Evolutionary conservation across 257 asterid genomes (phyloP).

Genomic region (Solanum clarkiae): DNA sequence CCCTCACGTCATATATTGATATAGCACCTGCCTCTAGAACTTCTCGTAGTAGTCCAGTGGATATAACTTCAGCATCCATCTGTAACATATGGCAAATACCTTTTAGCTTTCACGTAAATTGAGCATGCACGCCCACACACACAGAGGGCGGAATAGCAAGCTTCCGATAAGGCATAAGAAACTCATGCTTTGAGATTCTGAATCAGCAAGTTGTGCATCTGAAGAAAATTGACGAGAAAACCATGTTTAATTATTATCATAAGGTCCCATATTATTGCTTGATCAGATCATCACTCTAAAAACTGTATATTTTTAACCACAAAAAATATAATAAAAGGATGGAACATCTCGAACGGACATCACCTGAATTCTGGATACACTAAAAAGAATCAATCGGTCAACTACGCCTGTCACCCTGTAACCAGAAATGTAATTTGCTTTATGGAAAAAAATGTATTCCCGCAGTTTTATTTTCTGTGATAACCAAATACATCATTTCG

Average conservation of each 20-base stretch:
- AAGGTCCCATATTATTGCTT: background rate
- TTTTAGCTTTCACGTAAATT: background rate
- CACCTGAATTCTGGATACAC: background rate
- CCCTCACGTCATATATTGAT: slow-evolving; percentile 50
- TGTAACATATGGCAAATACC: slow-evolving; percentile 10
- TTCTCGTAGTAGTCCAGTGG: slow-evolving; percentile 71
- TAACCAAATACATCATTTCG: too few relatives aligned
- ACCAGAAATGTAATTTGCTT: too few relatives aligned
- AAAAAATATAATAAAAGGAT: background rate
- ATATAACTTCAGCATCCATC: slow-evolving; percentile 96
- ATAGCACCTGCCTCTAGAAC: slow-evolving; percentile 51
- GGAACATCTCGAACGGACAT: background rate
- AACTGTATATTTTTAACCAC: background rate
- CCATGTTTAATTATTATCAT: background rate
- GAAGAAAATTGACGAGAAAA: background rate
- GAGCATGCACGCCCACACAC: background rate
- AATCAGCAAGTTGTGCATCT: background rate
- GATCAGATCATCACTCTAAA: background rate
- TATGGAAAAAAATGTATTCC: too few relatives aligned
- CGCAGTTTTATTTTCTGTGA: too few relatives aligned
- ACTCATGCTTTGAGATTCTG: background rate
- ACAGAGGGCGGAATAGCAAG: background rate
- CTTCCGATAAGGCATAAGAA: background rate
- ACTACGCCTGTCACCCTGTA: background rate
- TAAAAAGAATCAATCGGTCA: background rate